A percentile compares a stretch with the other conserved stretches of the same genome.
These are phyloP conservation scores for Solanum verrucosum DNA, from an alignment of 257 asterid species.

Conservation along the genomic window DNA sequence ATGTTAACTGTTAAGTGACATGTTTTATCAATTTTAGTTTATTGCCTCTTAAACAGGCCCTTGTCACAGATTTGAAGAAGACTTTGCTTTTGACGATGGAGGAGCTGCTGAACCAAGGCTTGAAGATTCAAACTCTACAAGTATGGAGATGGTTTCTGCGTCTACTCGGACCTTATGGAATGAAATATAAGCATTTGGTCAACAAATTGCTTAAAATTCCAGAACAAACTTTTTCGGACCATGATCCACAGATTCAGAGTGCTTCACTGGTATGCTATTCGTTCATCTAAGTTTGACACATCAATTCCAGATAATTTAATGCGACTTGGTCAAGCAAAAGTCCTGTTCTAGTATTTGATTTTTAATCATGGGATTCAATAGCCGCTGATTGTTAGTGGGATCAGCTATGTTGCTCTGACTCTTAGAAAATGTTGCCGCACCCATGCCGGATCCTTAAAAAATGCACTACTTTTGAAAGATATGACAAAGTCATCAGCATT, in stretches of 20 bases:
- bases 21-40: not conserved
- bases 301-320: not conserved
- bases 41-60: constrained; percentile 33
- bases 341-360: not conserved
- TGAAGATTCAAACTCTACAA: constrained; percentile 63
- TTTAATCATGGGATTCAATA: not conserved
- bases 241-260: constrained; percentile 64
- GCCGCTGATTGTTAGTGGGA: not conserved
- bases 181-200: constrained; percentile 45
- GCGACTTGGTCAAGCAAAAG: not conserved
- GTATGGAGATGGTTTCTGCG: constrained; percentile 82
- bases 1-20: not conserved
- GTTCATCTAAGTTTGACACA: not conserved
- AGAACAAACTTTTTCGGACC: constrained; percentile 61
- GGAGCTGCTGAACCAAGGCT: constrained; percentile 48
- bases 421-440: not conserved
- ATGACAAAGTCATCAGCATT: not conserved
- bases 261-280: constrained; percentile 56
- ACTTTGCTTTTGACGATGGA: constrained; percentile 42
- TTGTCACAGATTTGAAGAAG: constrained; percentile 58
- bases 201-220: constrained; percentile 76
- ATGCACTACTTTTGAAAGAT: not conserved
- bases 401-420: not conserved
- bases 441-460: not conserved
- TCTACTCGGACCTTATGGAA: constrained; percentile 54